Percentiles rank a stretch among this genome's conserved stretches.
Evolutionary conservation across 2,329 filamentous ascomycete species (phyloP).

Genomic region (Xylariaceae sp.): DNA sequence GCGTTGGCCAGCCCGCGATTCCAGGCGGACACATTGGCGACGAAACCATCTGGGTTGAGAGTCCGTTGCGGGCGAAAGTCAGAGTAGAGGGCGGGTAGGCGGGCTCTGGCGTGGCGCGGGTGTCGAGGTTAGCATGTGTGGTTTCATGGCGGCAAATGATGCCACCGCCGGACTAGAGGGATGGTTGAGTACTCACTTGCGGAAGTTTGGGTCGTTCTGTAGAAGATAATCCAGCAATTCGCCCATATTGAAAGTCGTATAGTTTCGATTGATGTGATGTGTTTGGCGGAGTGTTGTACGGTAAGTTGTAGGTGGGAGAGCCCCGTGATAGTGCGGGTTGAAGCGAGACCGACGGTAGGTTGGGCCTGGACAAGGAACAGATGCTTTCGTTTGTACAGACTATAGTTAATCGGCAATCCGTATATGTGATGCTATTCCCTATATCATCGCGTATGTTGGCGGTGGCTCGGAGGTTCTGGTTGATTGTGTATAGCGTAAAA

Average conservation of each 20-base stretch:
- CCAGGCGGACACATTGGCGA: conserved; percentile 77
- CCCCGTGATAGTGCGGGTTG: background rate
- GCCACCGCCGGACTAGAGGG: background rate
- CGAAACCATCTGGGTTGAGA: conserved; percentile 80
- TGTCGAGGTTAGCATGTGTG: conserved; percentile 5
- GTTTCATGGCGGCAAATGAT: background rate
- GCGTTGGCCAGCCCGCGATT: conserved; percentile 68
- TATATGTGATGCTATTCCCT: background rate
- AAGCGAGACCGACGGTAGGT: background rate
- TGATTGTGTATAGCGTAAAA: too few relatives aligned
- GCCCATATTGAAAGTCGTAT: conserved; percentile 47
- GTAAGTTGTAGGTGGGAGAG: background rate
- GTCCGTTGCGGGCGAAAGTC: conserved; percentile 72
- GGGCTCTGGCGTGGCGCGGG: conserved; percentile 51
- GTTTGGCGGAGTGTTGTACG: background rate
- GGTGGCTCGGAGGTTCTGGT: too few relatives aligned
- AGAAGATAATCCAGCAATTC: conserved; percentile 66
- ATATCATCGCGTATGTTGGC: background rate
- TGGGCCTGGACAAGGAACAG: background rate
- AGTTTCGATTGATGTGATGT: background rate
- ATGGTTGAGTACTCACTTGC: conserved; percentile 41
- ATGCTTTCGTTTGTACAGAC: background rate
- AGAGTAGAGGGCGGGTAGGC: conserved; percentile 81
- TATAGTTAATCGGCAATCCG: too few relatives aligned
- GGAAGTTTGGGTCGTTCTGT: conserved; percentile 57